phyloP scores from a whole-genome alignment of 176 grass and related monocot genomes.

The maize (Zea mays) region Zm-B73-REFERENCE-NAM-5.0 NC_050103.1:154811501-154812000 shows the following conservation, averaged over 20 bases:
- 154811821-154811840: background rate
- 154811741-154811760: constrained; percentile 38
- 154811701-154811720: constrained; percentile 22
- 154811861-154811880: background rate
- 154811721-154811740: constrained; percentile 39
- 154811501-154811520: constrained; percentile 72
- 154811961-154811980: too few species aligned
- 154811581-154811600: constrained; percentile 25
- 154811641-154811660: background rate
- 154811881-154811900: background rate
- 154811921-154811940: too few species aligned
- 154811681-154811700: constrained; percentile 22
- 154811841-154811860: background rate
- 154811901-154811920: background rate
- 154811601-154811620: background rate
- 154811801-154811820: background rate
- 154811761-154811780: background rate
- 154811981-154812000: too few species aligned
- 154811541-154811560: constrained; percentile 39
- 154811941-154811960: too few species aligned
- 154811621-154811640: constrained; percentile 16
- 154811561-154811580: constrained; percentile 37
- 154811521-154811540: constrained; percentile 41
- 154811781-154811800: background rate
- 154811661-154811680: constrained; percentile 34